These are phyloP conservation scores for Marsdenia floribunda DNA, from an alignment of 257 asterid species.

Conservation along the genomic window DNA sequence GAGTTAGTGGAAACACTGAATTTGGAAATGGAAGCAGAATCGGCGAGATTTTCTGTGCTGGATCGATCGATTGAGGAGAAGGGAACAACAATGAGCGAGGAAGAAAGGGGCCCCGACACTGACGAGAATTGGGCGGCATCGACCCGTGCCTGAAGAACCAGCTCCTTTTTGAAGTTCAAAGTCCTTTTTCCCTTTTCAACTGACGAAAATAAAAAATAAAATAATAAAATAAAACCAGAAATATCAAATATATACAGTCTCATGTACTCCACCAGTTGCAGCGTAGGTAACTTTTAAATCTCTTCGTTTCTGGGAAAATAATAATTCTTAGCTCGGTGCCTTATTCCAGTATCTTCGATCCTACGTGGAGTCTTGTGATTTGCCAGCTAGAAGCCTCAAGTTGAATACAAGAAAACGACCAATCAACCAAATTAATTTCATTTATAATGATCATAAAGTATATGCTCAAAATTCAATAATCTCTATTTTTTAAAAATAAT, in stretches of 20 bases:
- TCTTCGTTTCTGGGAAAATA: background rate
- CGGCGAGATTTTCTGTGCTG: background rate
- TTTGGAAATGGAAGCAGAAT: constrained; percentile 1
- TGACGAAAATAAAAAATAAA: background rate
- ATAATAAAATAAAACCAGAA: background rate
- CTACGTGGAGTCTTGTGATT: constrained; percentile 4
- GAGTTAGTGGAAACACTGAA: background rate
- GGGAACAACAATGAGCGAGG: background rate
- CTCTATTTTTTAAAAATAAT: too few relatives aligned
- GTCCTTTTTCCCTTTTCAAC: background rate
- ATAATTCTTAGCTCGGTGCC: background rate
- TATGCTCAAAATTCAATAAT: too few relatives aligned
- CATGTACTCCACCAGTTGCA: background rate
- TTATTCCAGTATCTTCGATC: constrained; percentile 2
- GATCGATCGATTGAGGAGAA: background rate
- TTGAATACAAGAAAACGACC: background rate
- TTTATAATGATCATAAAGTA: background rate
- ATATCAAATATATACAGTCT: background rate
- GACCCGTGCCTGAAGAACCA: background rate
- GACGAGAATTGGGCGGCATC: constrained; percentile 8
- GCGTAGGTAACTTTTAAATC: too few relatives aligned
- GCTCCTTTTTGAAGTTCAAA: constrained; percentile 4
- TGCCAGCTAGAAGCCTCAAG: background rate
- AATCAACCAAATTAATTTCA: background rate
- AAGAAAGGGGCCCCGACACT: background rate